Conservation (phyloP, 1,284 basidiomycete species). For the Ceratobasidium sp. region DNA sequence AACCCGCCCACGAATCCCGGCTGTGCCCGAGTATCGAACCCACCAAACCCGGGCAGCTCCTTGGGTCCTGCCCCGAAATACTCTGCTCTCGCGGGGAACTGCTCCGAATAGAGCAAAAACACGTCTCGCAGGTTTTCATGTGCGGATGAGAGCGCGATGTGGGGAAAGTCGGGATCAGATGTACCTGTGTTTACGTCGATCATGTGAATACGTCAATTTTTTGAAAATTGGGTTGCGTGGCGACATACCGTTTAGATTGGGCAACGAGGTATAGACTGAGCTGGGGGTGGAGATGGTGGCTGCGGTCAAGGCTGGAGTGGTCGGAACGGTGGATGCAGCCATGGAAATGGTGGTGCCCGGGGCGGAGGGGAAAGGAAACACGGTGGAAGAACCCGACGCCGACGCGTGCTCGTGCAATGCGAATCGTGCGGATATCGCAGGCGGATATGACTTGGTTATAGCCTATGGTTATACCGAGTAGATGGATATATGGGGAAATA, state of each 20-base stretch:
- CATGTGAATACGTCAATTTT: neutral
- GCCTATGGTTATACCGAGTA: neutral
- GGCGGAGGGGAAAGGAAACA: constrained; percentile 20
- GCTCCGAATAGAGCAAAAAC: constrained; percentile 32
- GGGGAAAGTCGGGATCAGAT: constrained; percentile 28
- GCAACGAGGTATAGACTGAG: constrained; percentile 26
- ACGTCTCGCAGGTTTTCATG: constrained; percentile 8
- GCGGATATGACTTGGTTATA: constrained; percentile 21
- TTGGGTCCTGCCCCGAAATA: constrained; percentile 14
- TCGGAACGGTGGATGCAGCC: constrained; percentile 29
- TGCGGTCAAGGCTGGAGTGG: constrained; percentile 24
- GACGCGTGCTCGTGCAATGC: constrained; percentile 24
- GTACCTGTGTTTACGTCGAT: neutral
- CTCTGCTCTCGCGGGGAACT: constrained; percentile 20
- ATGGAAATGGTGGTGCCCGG: constrained; percentile 32
- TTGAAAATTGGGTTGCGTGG: neutral
- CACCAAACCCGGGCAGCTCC: constrained; percentile 18
- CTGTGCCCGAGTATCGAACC: constrained; percentile 12
- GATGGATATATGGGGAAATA: constrained; percentile 11
- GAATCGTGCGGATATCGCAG: constrained; percentile 22
- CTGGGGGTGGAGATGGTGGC: constrained; percentile 28
- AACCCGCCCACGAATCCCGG: neutral
- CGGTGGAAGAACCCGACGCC: neutral
- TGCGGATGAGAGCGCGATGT: constrained; percentile 7
- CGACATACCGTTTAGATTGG: constrained; percentile 11